Evolutionary conservation across 2,329 filamentous ascomycete genomes (phyloP), one percentile per base, ranked within the genome.

Genomic region (Pyricularia grisea): DNA sequence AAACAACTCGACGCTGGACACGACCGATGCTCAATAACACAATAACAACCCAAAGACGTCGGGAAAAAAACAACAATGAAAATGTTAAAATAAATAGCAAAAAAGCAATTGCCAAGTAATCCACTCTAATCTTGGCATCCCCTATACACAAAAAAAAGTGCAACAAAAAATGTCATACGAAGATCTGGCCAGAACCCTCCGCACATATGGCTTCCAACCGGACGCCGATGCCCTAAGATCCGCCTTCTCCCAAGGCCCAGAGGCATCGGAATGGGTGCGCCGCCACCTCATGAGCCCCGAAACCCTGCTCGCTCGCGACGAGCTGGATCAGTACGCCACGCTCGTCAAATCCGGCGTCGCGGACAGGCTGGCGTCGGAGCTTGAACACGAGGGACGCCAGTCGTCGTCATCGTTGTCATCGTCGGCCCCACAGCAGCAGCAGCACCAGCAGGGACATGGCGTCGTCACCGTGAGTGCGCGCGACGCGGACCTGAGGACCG

Each of bases 401-500:
- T 66, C 31, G 17, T 65, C 63, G 12, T 27, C 25, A 12, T 65
- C 61, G 23, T 11, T 23, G 10, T 33, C 61, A 6, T 25, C 33
- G 28, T 28, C 17, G 20, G n/a, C 6, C n/a, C 31, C n/a, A n/a
- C 64, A 23, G 25, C 63, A 11, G 61, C 61, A 28, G 7, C 64
- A 23, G 25, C 63, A 11, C 27, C 61, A 28, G 7, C 60, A 63
- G 25, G 27, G 27, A 6, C 20, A 31, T 72, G 84, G 33, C 9
- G 58, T 11, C n/a, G 78, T 81, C 4, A 73, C 79, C 36, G 77
- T 84, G 42, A 68, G 82, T 85, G 5, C 77, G 90, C 65, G 78
- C 17, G 88, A 91, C 69, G 79, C 84, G 30, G 88, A 91, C 67
- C 80, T 92, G 69, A 81, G 81, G 68, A 77, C 80, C 60, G 90